phyloP scores from a whole-genome alignment of 257 asterid genomes.

The Galeopsis tetrahit region DNA sequence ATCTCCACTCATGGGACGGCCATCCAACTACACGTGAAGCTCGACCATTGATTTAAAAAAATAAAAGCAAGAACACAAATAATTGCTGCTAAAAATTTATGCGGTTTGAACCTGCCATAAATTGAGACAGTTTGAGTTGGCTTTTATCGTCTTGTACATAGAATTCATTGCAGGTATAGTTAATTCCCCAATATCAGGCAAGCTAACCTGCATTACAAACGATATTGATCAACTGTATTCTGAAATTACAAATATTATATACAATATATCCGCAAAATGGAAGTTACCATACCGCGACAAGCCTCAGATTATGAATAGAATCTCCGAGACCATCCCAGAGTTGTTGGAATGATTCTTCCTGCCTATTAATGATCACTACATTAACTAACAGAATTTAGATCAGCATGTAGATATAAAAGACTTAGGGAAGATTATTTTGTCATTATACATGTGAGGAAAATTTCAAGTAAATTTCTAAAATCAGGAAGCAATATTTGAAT shows the following conservation, averaged over 20 bases:
- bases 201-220: conserved; percentile 62
- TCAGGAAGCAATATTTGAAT: conserved; percentile 7
- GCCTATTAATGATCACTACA: conserved; percentile 53
- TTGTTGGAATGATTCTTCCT: conserved; percentile 51
- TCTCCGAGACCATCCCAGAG: conserved; percentile 82
- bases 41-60: background rate
- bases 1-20: conserved; percentile 98
- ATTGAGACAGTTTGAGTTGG: conserved; percentile 59
- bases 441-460: background rate
- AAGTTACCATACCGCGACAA: conserved; percentile 74
- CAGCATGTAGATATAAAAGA: conserved; percentile 16
- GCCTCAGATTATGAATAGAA: conserved; percentile 65
- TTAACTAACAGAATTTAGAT: conserved; percentile 31
- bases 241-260: background rate
- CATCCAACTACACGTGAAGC: conserved; percentile 65
- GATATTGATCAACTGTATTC: background rate
- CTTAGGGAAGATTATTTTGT: background rate
- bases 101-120: conserved; percentile 76
- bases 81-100: background rate
- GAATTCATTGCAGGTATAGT: conserved; percentile 65
- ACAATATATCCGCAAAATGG: background rate
- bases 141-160: conserved; percentile 67
- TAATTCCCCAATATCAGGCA: conserved; percentile 70
- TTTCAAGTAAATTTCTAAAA: background rate
- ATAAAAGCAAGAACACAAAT: background rate